phyloP scores from a whole-genome alignment of 768 basidiomycete genomes.

The Nidularia pulvinata region DNA sequence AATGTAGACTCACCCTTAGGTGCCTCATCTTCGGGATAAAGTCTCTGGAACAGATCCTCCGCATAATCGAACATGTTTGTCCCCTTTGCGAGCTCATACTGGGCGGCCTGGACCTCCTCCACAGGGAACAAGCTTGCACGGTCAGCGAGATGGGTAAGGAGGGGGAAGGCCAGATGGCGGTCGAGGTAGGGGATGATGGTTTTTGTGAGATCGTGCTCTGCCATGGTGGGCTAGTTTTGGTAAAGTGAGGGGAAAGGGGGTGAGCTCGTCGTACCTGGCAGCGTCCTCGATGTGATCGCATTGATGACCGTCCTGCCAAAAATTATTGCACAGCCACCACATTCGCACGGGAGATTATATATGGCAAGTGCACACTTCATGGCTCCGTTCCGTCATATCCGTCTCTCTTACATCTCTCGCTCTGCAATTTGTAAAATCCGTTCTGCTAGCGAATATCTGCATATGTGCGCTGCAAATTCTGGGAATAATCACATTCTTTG shows the following conservation, averaged over 20 bases:
- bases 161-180: slow-evolving; percentile 91
- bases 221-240: slow-evolving; percentile 40
- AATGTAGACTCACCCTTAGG: slow-evolving; percentile 55
- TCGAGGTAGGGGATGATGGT: slow-evolving; percentile 92
- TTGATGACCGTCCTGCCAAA: not conserved
- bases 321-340: not conserved
- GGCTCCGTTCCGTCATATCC: no score
- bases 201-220: slow-evolving; percentile 89
- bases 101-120: slow-evolving; percentile 82
- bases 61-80: slow-evolving; percentile 99
- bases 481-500: no score
- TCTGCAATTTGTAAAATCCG: no score
- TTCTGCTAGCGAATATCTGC: no score
- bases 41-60: slow-evolving; percentile 73
- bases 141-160: slow-evolving; percentile 86
- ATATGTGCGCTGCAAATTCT: no score
- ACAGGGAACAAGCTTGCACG: slow-evolving; percentile 67
- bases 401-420: no score
- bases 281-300: not conserved
- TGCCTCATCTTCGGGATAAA: slow-evolving; percentile 70
- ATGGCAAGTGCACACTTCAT: no score
- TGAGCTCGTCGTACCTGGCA: not conserved
- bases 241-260: not conserved
- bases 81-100: slow-evolving; percentile 96
- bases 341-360: no score